These are phyloP conservation scores for Chamaecyparis obtusa DNA, from an alignment of 75 land plant genomes.

Conservation along the genomic window DNA sequence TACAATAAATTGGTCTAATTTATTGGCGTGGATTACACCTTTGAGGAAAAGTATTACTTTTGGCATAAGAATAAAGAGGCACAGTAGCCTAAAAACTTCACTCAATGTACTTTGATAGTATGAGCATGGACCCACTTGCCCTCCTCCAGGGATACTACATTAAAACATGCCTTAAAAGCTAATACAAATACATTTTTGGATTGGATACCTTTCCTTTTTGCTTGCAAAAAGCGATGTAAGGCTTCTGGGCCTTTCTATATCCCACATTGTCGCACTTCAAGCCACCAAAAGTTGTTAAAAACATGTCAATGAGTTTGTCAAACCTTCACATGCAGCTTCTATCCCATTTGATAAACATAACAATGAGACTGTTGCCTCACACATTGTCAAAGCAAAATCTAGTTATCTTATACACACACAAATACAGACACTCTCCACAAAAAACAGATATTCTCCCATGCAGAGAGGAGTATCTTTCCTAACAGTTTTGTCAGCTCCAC, in stretches of 20 bases:
- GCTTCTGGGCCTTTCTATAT: background rate
- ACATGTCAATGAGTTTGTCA: background rate
- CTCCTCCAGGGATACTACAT: background rate
- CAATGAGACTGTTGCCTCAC: background rate
- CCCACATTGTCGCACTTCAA: background rate
- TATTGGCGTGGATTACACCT: too few species aligned
- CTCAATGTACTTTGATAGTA: background rate
- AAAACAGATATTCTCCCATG: background rate
- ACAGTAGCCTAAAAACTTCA: background rate
- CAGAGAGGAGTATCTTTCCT: too few species aligned
- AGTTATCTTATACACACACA: too few species aligned
- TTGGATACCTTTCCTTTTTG: background rate
- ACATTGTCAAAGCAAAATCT: background rate
- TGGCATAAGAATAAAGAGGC: background rate
- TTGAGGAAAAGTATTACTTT: too few species aligned
- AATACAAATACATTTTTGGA: background rate
- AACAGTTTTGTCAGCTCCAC: too few species aligned
- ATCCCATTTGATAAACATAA: background rate
- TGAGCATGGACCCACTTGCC: background rate
- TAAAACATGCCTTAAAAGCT: background rate
- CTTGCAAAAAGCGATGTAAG: background rate
- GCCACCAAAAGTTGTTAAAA: background rate
- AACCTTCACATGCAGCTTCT: background rate
- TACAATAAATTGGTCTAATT: too few species aligned
- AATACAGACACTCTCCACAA: too few species aligned